Percentiles rank a stretch among this genome's conserved stretches.
These are phyloP conservation scores for Fraxinus anomala DNA, from an alignment of 257 asterid genomes.

Conservation along the genomic window DNA sequence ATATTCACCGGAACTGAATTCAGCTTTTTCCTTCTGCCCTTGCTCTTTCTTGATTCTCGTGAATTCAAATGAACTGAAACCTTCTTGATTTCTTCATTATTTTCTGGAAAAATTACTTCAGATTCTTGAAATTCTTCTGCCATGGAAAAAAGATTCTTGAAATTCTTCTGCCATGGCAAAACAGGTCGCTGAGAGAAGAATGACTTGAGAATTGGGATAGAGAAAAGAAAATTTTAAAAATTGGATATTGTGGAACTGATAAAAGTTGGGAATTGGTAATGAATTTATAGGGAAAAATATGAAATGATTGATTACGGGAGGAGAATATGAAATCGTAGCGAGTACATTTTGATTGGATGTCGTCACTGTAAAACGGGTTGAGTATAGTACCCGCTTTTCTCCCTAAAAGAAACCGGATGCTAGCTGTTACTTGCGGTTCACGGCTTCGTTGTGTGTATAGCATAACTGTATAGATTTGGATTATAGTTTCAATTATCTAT, in stretches of 20 bases:
- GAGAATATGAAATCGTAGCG: conserved; percentile 12
- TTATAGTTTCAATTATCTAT: neutral
- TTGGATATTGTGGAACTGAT: conserved; percentile 1
- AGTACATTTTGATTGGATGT: conserved; percentile 26
- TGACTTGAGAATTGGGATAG: neutral
- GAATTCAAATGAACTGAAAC: conserved; percentile 1
- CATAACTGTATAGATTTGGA: neutral
- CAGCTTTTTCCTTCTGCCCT: conserved; percentile 32
- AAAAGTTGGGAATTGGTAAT: conserved; percentile 21
- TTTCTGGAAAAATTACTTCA: conserved; percentile 58
- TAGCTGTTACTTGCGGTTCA: conserved; percentile 51
- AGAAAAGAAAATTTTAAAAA: neutral
- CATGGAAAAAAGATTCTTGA: conserved; percentile 71
- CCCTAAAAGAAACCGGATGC: neutral
- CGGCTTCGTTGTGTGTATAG: conserved; percentile 46
- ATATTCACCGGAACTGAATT: conserved; percentile 53
- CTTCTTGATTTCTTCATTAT: neutral
- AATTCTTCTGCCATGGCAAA: conserved; percentile 67
- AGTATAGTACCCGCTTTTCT: conserved; percentile 44
- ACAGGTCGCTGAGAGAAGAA: neutral
- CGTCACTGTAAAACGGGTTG: conserved; percentile 14
- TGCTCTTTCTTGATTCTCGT: neutral
- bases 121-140: conserved; percentile 79
- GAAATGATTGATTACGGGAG: conserved; percentile 38
- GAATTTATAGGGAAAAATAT: conserved; percentile 46